Evolutionary conservation across 345 rosid genomes (phyloP).

Genomic region (Microcos paniculata): DNA sequence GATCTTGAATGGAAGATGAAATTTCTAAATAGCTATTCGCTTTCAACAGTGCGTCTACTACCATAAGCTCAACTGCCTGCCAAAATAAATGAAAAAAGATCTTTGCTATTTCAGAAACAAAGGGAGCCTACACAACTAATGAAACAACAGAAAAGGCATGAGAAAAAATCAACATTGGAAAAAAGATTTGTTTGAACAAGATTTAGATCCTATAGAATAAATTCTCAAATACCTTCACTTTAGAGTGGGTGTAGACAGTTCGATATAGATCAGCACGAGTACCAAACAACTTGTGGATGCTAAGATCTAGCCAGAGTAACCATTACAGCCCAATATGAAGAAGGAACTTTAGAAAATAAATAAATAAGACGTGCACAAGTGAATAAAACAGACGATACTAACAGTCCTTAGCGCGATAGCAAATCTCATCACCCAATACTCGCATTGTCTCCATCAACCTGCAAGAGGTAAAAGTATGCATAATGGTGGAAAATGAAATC

Average conservation of each 20-base stretch:
- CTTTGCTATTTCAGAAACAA: conserved; percentile 5
- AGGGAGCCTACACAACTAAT: background rate
- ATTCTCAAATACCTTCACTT: conserved; percentile 69
- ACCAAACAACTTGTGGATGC: conserved; percentile 73
- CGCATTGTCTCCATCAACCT: conserved; percentile 94
- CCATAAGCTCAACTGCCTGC: conserved; percentile 93
- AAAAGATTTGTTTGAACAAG: conserved; percentile 6
- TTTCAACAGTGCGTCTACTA: conserved; percentile 82
- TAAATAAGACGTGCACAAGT: conserved; percentile 2
- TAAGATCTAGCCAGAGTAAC: conserved; percentile 56
- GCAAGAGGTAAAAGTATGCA: conserved; percentile 27
- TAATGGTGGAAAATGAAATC: background rate
- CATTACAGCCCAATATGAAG: conserved; percentile 21
- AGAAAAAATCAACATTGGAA: background rate
- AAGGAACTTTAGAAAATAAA: background rate
- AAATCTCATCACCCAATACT: conserved; percentile 86
- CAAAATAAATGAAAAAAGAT: conserved; percentile 10
- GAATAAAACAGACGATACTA: conserved; percentile 37
- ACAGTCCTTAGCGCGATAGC: conserved; percentile 95
- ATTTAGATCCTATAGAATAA: conserved; percentile 3
- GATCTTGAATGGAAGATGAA: conserved; percentile 63
- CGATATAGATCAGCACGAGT: conserved; percentile 94
- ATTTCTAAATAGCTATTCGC: conserved; percentile 66
- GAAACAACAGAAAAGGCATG: background rate
- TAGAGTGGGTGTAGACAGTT: conserved; percentile 90